Conservation (phyloP, 345 rosid species). For the Garcia nutans region DNA sequence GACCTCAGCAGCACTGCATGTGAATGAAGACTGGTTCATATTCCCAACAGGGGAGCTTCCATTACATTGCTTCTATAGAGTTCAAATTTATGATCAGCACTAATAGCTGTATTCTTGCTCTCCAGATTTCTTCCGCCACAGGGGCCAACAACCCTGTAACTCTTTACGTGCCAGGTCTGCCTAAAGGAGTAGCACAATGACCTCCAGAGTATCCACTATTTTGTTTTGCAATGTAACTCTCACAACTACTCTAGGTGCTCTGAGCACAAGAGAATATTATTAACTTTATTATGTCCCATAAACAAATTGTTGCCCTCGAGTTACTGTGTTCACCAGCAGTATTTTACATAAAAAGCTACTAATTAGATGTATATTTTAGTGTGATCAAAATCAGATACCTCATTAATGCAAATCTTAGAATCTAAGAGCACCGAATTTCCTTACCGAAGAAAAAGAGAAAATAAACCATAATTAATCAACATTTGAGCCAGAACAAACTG, state of each 20-base stretch:
- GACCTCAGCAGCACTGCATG: background rate
- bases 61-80: conserved; percentile 3
- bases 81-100: background rate
- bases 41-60: conserved; percentile 18
- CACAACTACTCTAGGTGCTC: conserved; percentile 12
- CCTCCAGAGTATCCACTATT: background rate
- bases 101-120: background rate
- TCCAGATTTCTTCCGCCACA: background rate
- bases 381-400: background rate
- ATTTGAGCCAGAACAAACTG: background rate
- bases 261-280: background rate
- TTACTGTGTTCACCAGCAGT: conserved; percentile 13
- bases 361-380: background rate
- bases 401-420: background rate
- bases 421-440: background rate
- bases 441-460: background rate
- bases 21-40: background rate
- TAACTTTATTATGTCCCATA: conserved; percentile 6
- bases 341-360: background rate
- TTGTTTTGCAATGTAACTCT: conserved; percentile 10
- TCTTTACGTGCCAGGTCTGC: conserved; percentile 12
- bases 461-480: background rate
- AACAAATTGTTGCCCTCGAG: conserved; percentile 2
- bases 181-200: conserved; percentile 6
- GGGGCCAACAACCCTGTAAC: conserved; percentile 8